These are phyloP conservation scores for Hypoxylon sp. DNA, from an alignment of 2,329 filamentous ascomycete genomes.

Conservation along the genomic window DNA sequence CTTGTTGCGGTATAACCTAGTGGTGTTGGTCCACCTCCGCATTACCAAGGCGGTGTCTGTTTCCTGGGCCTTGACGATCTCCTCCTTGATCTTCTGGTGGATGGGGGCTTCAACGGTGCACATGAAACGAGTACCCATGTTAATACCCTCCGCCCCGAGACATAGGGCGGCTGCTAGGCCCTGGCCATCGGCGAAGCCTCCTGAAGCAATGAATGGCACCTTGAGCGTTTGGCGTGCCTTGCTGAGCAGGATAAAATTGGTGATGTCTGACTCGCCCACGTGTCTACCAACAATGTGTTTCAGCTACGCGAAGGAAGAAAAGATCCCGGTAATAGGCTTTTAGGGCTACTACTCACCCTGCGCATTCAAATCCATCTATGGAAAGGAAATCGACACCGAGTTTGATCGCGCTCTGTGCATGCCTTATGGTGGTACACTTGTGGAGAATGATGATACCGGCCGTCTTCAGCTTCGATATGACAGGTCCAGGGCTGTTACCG, in stretches of 20 bases:
- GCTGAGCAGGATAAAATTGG: conserved; percentile 89
- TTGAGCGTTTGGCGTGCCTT: conserved; percentile 86
- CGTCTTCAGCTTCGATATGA: conserved; percentile 90
- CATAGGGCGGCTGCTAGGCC: conserved; percentile 92
- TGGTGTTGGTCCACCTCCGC: conserved; percentile 93
- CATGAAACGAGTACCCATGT: conserved; percentile 99
- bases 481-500: conserved; percentile 87
- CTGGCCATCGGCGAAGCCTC: conserved; percentile 94
- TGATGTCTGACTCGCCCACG: conserved; percentile 89
- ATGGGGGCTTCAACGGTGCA: conserved; percentile 94
- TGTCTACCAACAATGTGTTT: conserved; percentile 61
- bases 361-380: conserved; percentile 98
- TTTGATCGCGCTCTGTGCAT: conserved; percentile 91
- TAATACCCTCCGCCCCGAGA: conserved; percentile 92
- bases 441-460: conserved; percentile 86
- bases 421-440: conserved; percentile 97
- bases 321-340: conserved; percentile 17
- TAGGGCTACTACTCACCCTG: conserved; percentile 65
- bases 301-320: conserved; percentile 26
- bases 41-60: conserved; percentile 92
- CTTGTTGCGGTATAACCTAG: conserved; percentile 90
- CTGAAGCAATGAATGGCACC: conserved; percentile 94
- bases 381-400: conserved; percentile 96
- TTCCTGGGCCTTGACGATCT: conserved; percentile 90
- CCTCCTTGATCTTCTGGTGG: conserved; percentile 92